Base-by-base conservation (phyloP, 371 early-diverging fungal species). In the Mucor velutinosus region DNA sequence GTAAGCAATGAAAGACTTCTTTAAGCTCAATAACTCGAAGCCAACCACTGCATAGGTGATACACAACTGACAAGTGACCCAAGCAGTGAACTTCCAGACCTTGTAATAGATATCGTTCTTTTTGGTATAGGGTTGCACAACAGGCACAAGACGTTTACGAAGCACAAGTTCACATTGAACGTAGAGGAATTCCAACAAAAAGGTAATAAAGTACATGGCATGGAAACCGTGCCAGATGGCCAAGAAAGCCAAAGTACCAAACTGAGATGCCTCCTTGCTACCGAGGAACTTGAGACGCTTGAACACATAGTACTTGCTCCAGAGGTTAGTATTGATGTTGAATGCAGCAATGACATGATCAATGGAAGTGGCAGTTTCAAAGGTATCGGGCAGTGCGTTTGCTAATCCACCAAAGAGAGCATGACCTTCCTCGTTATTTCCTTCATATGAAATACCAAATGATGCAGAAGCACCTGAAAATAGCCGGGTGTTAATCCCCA, bases 201-300 rank as follows among this genome's bases (percentile, higher is more conserved):
- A 92, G 32, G 86, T 83, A 10, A 85, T 39, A 63, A 86, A 89
- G 76, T 92, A 92, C 25, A 87, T 89, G 21, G 77, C 21, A 57
- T 88, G 86, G 61, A 88, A 86, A 10, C 93, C 93, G 65, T 92
- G 93, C 93, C 93, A 92, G 58, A 90, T 69, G 7, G 91, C 89
- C 7, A 92, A 77, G 78, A 91, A 92, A 0, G 82, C 59, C n/a
- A 91, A 76, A 1, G 90, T 83, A 27, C 79, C 86, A 14, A 85
- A 65, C 37, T 87, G 79, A 2, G 91, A 89, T 7, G 87, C 41
- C n/a, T 86, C 66, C 75, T 90, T 91, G 80, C 78, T 89, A 35
- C 84, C 85, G n/a, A 91, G 70, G 73, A 89, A 92, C 23, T 75
- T 74, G 27, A 91, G 78, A 14, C 91, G 85, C 75, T 92, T 91